These are phyloP conservation scores for Pyrenochaeta sp. DNA, from an alignment of 2,329 filamentous ascomycete genomes.

Conservation along the genomic window DNA sequence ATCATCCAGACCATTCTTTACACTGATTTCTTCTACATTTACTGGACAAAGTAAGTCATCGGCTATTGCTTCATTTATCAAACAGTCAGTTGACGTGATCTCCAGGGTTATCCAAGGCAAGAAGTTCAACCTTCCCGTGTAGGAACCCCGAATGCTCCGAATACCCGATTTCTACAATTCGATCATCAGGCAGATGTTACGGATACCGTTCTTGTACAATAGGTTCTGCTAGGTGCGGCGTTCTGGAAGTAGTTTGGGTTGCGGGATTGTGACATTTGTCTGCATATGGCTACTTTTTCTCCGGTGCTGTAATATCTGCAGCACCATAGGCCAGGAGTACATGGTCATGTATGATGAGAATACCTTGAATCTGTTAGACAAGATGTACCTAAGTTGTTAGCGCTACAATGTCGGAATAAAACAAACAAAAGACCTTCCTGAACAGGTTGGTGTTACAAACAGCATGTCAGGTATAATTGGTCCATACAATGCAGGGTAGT, in stretches of 20 bases:
- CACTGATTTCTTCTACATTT: constrained; percentile 99
- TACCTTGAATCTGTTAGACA: constrained; percentile 1
- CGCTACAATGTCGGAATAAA: background rate
- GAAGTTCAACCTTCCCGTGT: constrained; percentile 63
- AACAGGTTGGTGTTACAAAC: no score
- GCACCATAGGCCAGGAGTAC: background rate
- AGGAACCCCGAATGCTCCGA: constrained; percentile 19
- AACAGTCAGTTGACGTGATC: background rate
- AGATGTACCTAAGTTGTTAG: background rate
- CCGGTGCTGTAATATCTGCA: background rate
- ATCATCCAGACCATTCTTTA: constrained; percentile 94
- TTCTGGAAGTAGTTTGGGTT: background rate
- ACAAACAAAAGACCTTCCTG: background rate
- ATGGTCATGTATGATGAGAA: constrained; percentile 1
- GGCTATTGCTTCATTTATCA: background rate
- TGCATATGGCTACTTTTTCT: background rate
- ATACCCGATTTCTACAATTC: constrained; percentile 1
- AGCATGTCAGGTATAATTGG: no score
- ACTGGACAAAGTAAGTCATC: constrained; percentile 83
- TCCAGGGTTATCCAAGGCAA: constrained; percentile 60
- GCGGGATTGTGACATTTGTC: no score
- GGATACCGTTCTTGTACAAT: constrained; percentile 4
- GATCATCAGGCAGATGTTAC: background rate
- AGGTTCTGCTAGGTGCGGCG: background rate
- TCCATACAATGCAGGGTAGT: no score